Percentiles rank a stretch among this genome's conserved stretches.
These are phyloP conservation scores for Rhododendron ovatum DNA, from an alignment of 148 eudicot genomes.

Conservation along the genomic window DNA sequence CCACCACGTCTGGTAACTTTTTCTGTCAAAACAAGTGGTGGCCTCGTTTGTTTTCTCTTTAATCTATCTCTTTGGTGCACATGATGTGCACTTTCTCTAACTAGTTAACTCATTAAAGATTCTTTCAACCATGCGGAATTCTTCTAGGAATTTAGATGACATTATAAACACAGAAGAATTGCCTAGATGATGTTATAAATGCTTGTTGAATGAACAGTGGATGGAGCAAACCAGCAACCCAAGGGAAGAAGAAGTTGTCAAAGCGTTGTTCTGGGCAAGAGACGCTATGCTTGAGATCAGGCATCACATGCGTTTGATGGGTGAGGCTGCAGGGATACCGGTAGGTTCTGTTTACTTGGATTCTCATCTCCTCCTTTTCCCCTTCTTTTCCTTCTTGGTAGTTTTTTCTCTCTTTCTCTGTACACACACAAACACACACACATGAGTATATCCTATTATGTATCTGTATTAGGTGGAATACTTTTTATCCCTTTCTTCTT, in stretches of 20 bases:
- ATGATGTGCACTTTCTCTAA: background rate
- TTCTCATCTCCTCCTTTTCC: background rate
- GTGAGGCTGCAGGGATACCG: slow-evolving; percentile 93
- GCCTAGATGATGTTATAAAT: background rate
- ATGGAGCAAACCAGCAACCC: slow-evolving; percentile 44
- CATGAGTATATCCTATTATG: too few species aligned
- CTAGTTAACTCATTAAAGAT: background rate
- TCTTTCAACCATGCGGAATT: too few species aligned
- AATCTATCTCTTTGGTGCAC: background rate
- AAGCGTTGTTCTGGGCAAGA: slow-evolving; percentile 67
- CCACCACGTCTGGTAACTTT: background rate
- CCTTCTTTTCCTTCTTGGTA: background rate
- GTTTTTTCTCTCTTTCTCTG: too few species aligned
- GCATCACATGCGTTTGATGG: slow-evolving; percentile 82
- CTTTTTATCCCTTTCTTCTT: too few species aligned
- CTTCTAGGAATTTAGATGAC: too few species aligned
- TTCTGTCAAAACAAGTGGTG: background rate
- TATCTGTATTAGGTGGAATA: too few species aligned
- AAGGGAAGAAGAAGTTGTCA: slow-evolving; percentile 52
- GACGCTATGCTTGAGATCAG: slow-evolving; percentile 80
- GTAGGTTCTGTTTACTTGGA: slow-evolving; percentile 34
- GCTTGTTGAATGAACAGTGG: slow-evolving; percentile 51
- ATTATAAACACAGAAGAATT: background rate
- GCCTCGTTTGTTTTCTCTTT: background rate
- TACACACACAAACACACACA: too few species aligned